Evolutionary conservation across 2,329 filamentous ascomycete species (phyloP), one percentile per base, ranked within the genome.

Genomic region (Colletotrichum siamense): DNA sequence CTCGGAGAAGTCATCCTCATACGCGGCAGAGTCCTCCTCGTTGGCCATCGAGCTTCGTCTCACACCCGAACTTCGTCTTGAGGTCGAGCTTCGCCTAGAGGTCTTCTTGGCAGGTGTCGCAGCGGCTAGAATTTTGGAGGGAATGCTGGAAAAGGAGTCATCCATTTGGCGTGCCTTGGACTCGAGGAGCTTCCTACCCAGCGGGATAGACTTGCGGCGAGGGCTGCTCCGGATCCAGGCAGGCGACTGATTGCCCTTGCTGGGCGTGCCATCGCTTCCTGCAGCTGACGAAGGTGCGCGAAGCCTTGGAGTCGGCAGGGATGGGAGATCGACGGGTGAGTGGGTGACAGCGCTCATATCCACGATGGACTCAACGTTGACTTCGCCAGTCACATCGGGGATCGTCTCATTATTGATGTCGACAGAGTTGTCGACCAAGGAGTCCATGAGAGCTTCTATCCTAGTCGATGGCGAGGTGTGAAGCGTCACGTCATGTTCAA

Each of bases 1-100:
- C 68, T 91, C 89, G 0, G 90, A 92, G 78, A 92, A 92, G 0
- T 89, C 91, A 77, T 92, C 90, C 2, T 91, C 88, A 61, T 91
- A 89, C 32, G 81, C 66, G 52, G 82, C 82, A 4, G 83, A 80
- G 26, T 85, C 82, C 3, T 84, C 81, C 3, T 82, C 79, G 4
- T 80, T 80, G 1, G 78, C 75, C 70, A 71, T 59, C 13, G 67
- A 69, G 44, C 32, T 68, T 15, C 69, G 63, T 39, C 59, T 34
- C 18, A 28, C 30, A 30, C 28, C 52, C 13, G 67, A 71, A 32
- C 39, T 68, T 24, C 76, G 68, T 22, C 59, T 63, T 34, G 59
- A 63, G n/a, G 59, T 57, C 16, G 67, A 71, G 55, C 39, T 68
- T 24, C 76, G 68, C 32, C 64, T 76, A 34, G 30, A 59, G 15